Percentiles rank a stretch among this genome's conserved stretches.
Evolutionary conservation across 2,329 filamentous ascomycete species (phyloP).

Genomic region (Metarhizium robertsii): DNA sequence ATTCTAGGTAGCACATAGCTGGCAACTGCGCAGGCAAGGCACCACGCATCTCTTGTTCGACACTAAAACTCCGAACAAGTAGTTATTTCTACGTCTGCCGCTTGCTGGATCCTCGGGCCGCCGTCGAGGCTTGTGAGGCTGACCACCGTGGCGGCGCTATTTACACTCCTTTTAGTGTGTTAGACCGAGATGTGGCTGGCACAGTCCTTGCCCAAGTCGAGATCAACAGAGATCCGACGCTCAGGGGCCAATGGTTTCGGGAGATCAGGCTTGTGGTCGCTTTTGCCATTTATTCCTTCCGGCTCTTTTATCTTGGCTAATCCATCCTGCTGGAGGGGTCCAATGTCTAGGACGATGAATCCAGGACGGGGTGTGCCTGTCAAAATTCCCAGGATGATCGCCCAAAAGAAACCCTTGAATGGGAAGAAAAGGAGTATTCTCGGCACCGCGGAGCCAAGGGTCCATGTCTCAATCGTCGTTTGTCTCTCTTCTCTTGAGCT

Average conservation of each 20-base stretch:
- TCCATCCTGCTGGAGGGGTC: neutral
- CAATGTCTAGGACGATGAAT: neutral
- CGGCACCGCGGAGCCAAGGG: neutral
- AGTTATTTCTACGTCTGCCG: neutral
- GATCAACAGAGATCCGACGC: conserved; percentile 2
- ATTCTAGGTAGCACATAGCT: neutral
- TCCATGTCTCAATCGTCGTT: neutral
- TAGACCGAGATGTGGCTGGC: conserved; percentile 2
- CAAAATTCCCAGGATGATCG: neutral
- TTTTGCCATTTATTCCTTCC: neutral
- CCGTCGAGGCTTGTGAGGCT: neutral
- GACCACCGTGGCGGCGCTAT: neutral
- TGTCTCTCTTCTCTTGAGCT: neutral
- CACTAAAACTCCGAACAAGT: no score
- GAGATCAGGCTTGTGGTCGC: conserved; percentile 7
- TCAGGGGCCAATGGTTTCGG: neutral
- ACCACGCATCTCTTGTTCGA: neutral
- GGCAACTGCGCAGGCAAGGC: neutral
- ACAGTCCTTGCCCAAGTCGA: neutral
- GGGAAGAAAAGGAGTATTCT: neutral
- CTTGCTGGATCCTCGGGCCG: neutral
- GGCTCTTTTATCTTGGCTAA: neutral
- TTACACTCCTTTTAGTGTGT: neutral
- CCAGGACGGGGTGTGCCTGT: neutral
- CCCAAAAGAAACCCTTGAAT: neutral